These are phyloP conservation scores for Ceratocystis cacaofunesta DNA, from an alignment of 2,329 filamentous ascomycete genomes.

Conservation along the genomic window DNA sequence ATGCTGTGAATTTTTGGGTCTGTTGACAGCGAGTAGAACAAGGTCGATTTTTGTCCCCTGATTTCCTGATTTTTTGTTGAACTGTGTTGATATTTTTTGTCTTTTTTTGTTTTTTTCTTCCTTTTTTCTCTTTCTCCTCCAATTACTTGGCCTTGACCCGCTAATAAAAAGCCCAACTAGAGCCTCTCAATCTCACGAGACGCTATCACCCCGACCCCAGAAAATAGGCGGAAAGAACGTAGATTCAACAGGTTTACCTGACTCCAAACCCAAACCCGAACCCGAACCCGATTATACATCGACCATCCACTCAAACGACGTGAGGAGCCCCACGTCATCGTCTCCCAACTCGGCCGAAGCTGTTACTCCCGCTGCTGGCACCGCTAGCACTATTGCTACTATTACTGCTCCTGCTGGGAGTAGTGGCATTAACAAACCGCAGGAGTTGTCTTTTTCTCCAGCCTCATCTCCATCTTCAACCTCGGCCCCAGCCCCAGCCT, in stretches of 20 bases:
- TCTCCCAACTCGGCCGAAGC: slow-evolving; percentile 8
- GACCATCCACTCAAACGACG: not conserved
- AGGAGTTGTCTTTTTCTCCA: not conserved
- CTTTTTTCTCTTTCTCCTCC: not conserved
- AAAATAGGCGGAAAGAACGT: not conserved
- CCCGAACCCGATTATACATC: not conserved
- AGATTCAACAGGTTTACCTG: not conserved
- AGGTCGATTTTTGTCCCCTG: not conserved
- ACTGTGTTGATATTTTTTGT: not conserved
- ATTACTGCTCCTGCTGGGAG: not conserved
- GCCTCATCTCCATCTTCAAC: not conserved
- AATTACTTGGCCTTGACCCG: not conserved
- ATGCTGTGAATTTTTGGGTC: not conserved
- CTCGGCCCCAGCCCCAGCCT: not conserved
- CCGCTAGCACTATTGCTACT: not conserved
- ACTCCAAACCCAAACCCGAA: not conserved
- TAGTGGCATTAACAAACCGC: too few relatives aligned
- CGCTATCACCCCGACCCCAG: not conserved
- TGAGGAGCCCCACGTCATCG: not conserved
- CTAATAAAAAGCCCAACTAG: not conserved
- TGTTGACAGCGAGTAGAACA: not conserved
- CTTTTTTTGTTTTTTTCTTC: not conserved
- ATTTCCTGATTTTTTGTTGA: not conserved
- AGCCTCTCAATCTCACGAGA: not conserved
- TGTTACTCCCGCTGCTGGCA: not conserved